Conservation (phyloP, 345 rosid species). For the Acer saccharum region DNA sequence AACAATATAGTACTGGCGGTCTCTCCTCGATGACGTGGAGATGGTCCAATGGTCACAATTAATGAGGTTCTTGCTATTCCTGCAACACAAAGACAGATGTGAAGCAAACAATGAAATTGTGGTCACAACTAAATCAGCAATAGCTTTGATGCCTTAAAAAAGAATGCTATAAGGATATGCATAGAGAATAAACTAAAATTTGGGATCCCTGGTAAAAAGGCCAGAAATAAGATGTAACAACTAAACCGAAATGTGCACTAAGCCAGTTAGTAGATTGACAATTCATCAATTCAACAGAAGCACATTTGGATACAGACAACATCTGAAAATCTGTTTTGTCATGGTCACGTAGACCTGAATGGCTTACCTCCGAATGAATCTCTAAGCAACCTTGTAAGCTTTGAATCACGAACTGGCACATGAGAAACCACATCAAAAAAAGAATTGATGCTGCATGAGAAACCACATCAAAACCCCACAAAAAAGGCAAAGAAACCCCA, state of each 20-base stretch:
- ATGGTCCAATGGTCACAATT: conserved; percentile 84
- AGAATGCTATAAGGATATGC: background rate
- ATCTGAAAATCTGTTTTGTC: conserved; percentile 4
- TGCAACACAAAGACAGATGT: conserved; percentile 29
- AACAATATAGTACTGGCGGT: conserved; percentile 85
- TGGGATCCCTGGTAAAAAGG: background rate
- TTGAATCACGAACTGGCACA: conserved; percentile 88
- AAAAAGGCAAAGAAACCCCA: too few relatives aligned
- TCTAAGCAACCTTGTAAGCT: conserved; percentile 80
- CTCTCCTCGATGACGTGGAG: conserved; percentile 91
- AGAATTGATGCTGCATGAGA: too few relatives aligned
- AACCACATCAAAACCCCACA: too few relatives aligned
- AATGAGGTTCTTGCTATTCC: conserved; percentile 88
- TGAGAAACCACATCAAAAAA: too few relatives aligned
- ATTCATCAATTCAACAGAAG: background rate
- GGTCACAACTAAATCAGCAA: background rate
- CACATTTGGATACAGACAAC: conserved; percentile 1
- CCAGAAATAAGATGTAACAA: conserved; percentile 3
- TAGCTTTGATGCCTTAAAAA: background rate
- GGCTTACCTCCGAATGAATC: conserved; percentile 81
- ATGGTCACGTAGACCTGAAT: conserved; percentile 12
- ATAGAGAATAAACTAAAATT: conserved; percentile 2
- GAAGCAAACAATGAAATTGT: background rate
- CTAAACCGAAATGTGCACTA: conserved; percentile 13
- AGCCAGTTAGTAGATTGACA: background rate